Base-by-base conservation (phyloP, 2,329 filamentous ascomycete species). In the Fusarium staphyleae region DNA sequence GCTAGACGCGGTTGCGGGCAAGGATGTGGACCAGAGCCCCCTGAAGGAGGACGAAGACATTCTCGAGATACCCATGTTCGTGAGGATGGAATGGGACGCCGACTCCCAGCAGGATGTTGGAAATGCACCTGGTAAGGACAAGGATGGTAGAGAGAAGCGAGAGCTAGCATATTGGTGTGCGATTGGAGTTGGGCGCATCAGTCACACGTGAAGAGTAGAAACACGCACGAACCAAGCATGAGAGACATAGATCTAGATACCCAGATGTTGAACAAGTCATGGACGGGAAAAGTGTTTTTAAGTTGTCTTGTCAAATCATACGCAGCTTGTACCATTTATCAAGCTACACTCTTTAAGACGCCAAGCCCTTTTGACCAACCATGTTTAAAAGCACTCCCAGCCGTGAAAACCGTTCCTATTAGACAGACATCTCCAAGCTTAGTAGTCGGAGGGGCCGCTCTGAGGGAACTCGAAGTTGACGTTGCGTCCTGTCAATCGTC, bases 381-480 rank as follows among this genome's bases (percentile, higher is more conserved):
- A 72, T 70, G 65, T 69, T 24, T 62, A 67, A 65, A 74, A 69
- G 70, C 71, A 70, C 69, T 66, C 66, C 66, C 67, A 64, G 60
- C 65, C 63, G 62, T 52, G 55, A 62, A 43, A 42, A 44, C 43
- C 36, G 42, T 57, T 47, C 48, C 43, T 44, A 49, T 66, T 57
- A 52, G 61, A 57, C 37, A 55, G 36, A 58, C 33, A 51, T 56
- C 50, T 36, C 51, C 39, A 62, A 62, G 73, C 83, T 83, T 95
- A 96, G 82, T 90, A 96, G 77, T 96, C 93, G 70, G 85, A 72
- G 74, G 82, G 78, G 74, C 83, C 83, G 76, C 84, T 85, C 84
- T 96, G 90, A 73, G 95, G 95, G 88, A 99, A 99, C 88, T 99
- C 95, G 77, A 99, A 99, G 81, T 88, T 87, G 77, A 98, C 95